phyloP scores from a whole-genome alignment of 257 asterid genomes.

The Datura wrightii region DNA sequence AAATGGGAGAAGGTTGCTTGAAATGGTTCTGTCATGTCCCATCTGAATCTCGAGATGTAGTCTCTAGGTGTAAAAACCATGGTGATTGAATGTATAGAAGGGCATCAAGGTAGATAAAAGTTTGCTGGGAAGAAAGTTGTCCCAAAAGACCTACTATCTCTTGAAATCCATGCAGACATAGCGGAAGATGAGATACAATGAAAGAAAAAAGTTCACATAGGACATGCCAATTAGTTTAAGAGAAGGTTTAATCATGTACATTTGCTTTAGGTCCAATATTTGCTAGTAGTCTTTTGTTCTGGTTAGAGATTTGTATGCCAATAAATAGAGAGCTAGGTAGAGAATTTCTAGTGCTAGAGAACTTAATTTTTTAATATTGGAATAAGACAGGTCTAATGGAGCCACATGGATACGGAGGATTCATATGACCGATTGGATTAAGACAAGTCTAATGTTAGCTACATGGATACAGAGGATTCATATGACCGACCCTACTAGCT shows the following conservation, averaged over 20 bases:
- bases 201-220: background rate
- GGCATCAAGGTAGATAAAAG: background rate
- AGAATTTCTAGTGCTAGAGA: background rate
- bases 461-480: background rate
- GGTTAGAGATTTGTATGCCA: slow-evolving; percentile 4
- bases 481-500: background rate
- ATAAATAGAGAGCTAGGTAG: background rate
- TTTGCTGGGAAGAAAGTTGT: background rate
- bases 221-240: background rate
- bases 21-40: no score
- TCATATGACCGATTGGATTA: background rate
- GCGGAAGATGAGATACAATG: background rate
- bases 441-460: background rate
- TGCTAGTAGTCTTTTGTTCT: background rate
- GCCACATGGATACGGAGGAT: background rate
- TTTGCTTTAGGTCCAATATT: background rate
- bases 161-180: background rate
- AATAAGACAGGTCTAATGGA: background rate
- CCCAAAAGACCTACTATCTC: background rate
- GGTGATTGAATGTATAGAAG: no score
- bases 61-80: no score
- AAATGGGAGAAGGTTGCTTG: no score
- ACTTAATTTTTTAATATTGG: background rate
- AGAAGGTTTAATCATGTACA: background rate
- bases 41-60: no score